Base-by-base conservation (phyloP, 1,139 yeast genomes). In the Wickerhamomyces sp. region DNA sequence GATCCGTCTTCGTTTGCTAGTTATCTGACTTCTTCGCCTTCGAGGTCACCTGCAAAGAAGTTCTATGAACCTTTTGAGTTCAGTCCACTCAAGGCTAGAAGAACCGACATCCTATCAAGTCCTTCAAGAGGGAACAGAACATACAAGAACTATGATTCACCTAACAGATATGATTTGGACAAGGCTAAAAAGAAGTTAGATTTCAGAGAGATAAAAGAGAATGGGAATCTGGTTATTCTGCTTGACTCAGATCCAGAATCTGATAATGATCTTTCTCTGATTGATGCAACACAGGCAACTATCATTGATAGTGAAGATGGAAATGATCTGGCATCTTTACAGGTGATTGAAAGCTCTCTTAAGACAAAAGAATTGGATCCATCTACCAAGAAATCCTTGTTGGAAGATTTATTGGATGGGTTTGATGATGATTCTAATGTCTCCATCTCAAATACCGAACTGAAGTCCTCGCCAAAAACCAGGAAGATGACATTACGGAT, bases 181-280 rank as follows among this genome's bases (percentile, higher is more conserved):
- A 27, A 15, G 3, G 39, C 31, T 3, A 42, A 26, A 18, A 42
- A 31, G 15, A 42, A 42, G 29, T 35, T 42, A n/a, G 33, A 39
- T 27, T 42, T 42, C 15, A 37, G 9, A 10, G 40, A 37, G 14
- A 36, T 41, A 31, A 26, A 36, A 6, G 43, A 41, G 10, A 39
- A 37, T 8, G 39, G 34, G 4, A 30, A 35, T 31, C 30, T 29
- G 18, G 43, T 40, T 23, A 14, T 40, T n/a, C 7, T 35, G 10
- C 18, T 40, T 10, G 43, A 40, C 15, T 40, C 43, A 6, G 39
- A 36, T 5, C 15, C 31, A 23, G 43, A 35, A n/a, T 10, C 37
- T 30, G 14, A 27, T 13, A 30, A 18, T 11, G 10, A 23, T 35
- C n/a, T 23, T 23, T 10, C 7, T 23, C 4, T 8, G 37, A 23